phyloP scores from a whole-genome alignment of 1,284 basidiomycete genomes.

The Trametes sp. region DNA sequence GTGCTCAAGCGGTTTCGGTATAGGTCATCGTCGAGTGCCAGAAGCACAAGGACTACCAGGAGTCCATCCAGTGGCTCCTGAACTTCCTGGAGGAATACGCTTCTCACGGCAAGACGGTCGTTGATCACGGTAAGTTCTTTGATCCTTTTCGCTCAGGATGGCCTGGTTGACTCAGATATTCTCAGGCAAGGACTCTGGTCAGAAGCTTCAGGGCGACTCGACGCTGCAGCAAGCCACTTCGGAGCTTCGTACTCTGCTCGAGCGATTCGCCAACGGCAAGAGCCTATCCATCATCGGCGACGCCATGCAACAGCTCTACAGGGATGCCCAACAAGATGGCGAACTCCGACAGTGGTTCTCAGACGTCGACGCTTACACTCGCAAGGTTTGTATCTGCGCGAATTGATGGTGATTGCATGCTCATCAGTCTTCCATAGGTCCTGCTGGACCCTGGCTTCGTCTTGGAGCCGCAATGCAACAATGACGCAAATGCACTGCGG shows the following conservation, averaged over 20 bases:
- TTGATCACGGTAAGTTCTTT: constrained; percentile 50
- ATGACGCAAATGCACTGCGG: constrained; percentile 65
- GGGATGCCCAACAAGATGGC: constrained; percentile 80
- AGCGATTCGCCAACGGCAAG: constrained; percentile 88
- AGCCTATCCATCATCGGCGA: constrained; percentile 75
- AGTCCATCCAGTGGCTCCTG: constrained; percentile 81
- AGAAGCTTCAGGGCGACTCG: constrained; percentile 51
- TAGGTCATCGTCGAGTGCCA: constrained; percentile 93
- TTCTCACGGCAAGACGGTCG: constrained; percentile 62
- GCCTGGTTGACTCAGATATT: background rate
- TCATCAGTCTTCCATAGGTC: constrained; percentile 46
- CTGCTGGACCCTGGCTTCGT: constrained; percentile 91
- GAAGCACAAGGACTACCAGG: constrained; percentile 91
- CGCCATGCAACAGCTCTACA: constrained; percentile 77
- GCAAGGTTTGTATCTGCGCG: constrained; percentile 54
- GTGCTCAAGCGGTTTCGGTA: background rate
- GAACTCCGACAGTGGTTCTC: constrained; percentile 84
- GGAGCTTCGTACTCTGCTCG: constrained; percentile 84
- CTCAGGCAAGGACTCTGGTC: constrained; percentile 45
- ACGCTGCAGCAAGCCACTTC: constrained; percentile 62
- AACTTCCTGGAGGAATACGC: constrained; percentile 80
- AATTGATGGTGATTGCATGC: background rate
- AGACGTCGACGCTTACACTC: constrained; percentile 69
- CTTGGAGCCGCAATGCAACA: constrained; percentile 79
- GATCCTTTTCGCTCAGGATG: constrained; percentile 12